Base-by-base conservation (phyloP, 139 green algal genomes). In the Chlorella sp. region DNA sequence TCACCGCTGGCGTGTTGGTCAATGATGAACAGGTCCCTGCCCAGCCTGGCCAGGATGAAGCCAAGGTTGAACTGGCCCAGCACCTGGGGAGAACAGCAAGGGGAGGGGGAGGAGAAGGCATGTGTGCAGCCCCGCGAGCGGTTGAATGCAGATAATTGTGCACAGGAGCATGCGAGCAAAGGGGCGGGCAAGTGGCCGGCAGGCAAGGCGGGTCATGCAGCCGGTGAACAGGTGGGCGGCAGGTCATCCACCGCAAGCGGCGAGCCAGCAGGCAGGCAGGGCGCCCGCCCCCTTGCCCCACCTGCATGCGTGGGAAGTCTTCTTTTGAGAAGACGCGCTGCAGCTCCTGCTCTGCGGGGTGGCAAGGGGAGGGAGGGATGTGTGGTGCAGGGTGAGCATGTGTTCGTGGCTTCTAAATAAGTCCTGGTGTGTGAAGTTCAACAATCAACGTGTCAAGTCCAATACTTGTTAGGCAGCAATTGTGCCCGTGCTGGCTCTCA, bases 1-100 rank as follows among this genome's bases (percentile, higher is more conserved):
- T 34, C 82, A 93, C 89, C 88, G 2, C 85, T 91, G 3, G 97
- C 97, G 89, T 99, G 97, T 93, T 99, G 98, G 93, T 99, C 98
- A 0, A 99, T 82, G 82, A 99, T 99, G 93, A 99, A 99, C 14
- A 99, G 85, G 88, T 99, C 97, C 4, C 86, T 37, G 24, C 92
- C 94, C 68, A 97, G 92, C 12, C 86, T 84, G 39, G 86, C 95
- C 12, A 99, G 88, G 88, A 99, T 99, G 95, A 99, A 99, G n/a
- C 98, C 98, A 64, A 99, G 93, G 89, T 99, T 99, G 95, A 99
- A 99, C 94, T 99, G 85, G 69, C 85, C 85, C 71, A 89, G 42
- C 71, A 89, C 48, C 66, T 81, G 66, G 26, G 15, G 48, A 9
- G 48, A 9, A 5, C 48, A 57, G 48, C 7, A 9, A 57, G 48